Base-by-base conservation (phyloP, 2,329 filamentous ascomycete species). In the Chaetomiaceae sp. region DNA sequence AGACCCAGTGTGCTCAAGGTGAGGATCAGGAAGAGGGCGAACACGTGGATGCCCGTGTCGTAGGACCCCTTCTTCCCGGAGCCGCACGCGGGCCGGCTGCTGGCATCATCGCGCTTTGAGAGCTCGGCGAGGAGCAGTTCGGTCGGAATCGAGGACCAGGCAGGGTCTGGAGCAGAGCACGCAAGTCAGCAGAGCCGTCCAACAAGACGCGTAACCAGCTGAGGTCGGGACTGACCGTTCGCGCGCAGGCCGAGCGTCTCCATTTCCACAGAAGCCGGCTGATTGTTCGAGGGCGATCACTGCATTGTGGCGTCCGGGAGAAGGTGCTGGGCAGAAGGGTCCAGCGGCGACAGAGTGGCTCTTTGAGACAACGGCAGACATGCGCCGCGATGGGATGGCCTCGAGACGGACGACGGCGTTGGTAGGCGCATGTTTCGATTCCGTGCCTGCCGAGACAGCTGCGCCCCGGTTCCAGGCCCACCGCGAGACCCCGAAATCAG, bases 1-100 rank as follows among this genome's bases (percentile, higher is more conserved):
- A 43, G 68, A 81, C 77, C 70, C 20, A 78, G 56, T 1, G 75
- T 79, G 65, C 79, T 83, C 45, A 86, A 62, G 0, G 66, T 59
- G 42, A 87, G 68, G 46, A 87, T 85, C 32, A 87, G 66, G 48
- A 85, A 69, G 47, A 88, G 65, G 35, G 84, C 84, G 58, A 81
- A 76, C 41, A 87, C 75, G 61, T 88, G 84, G 34, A 82, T 68
- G 2, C 75, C 68, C 0, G 79, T 84, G 54, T 87, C 81, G 64
- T 88, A 88, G 53, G 66, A 64, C 19, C 75, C 77, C 47, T 65
- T 65, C 42, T 73, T 66, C 39, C 69, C 69, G 4, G 73, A 74
- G 29, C 78, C 78, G 55, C 78, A 81, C 26, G 65, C 60, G 5
- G 76, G 76, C 48, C 68, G 65, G 41, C 64, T 58, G 32, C 57